phyloP scores from a whole-genome alignment of 352 stramenopile species.

The Globisporangium orthogonon region DNA sequence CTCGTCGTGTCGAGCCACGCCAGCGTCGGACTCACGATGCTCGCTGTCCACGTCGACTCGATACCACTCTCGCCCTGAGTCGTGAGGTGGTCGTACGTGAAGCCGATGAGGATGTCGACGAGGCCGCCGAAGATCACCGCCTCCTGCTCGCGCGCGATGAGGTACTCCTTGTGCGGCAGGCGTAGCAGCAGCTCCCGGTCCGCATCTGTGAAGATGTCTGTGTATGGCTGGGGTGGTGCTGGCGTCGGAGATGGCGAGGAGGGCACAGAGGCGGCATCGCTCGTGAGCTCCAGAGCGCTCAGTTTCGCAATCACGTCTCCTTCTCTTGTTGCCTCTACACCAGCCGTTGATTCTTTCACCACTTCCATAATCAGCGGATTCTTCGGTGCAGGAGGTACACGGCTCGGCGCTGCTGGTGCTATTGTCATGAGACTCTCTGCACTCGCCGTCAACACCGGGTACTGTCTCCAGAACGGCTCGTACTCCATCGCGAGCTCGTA shows the following conservation, averaged over 20 bases:
- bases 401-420: neutral
- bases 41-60: conserved; percentile 96
- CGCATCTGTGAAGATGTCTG: conserved; percentile 31
- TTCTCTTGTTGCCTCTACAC: too few species aligned
- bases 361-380: conserved; percentile 36
- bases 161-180: conserved; percentile 76
- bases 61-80: conserved; percentile 93
- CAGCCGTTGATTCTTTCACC: neutral
- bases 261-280: conserved; percentile 1
- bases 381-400: neutral
- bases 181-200: conserved; percentile 74
- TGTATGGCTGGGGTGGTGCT: neutral
- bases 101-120: conserved; percentile 93
- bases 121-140: conserved; percentile 75
- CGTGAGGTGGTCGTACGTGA: conserved; percentile 94
- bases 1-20: conserved; percentile 89
- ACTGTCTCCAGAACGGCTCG: conserved; percentile 85
- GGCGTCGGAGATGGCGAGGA: conserved; percentile 4
- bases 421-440: neutral
- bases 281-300: conserved; percentile 2
- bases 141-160: conserved; percentile 54
- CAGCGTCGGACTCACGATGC: conserved; percentile 91
- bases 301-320: conserved; percentile 1
- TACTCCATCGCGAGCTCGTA: conserved; percentile 88
- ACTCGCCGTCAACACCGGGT: conserved; percentile 17